These are phyloP conservation scores for Leccinellum albellum DNA, from an alignment of 768 basidiomycete genomes.

Conservation along the genomic window DNA sequence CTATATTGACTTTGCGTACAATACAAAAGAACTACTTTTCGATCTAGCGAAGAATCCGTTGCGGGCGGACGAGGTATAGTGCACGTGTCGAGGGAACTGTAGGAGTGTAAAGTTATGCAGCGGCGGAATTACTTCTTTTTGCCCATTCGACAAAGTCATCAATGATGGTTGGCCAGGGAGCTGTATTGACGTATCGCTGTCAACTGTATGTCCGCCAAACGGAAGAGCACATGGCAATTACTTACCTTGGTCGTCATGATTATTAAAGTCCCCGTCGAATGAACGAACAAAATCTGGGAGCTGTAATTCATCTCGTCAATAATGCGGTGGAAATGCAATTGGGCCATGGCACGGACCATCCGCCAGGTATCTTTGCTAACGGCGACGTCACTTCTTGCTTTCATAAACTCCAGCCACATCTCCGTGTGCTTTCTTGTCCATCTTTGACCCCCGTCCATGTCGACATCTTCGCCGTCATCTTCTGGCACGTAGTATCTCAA, in stretches of 20 bases:
- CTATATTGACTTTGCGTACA: constrained; percentile 8
- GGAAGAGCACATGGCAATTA: constrained; percentile 27
- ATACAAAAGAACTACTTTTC: background rate
- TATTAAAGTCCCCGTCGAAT: constrained; percentile 67
- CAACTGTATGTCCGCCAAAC: background rate
- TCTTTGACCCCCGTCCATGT: constrained; percentile 41
- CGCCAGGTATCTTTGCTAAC: constrained; percentile 87
- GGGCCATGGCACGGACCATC: constrained; percentile 53
- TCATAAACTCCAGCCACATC: constrained; percentile 80
- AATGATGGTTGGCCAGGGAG: constrained; percentile 83
- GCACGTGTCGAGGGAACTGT: background rate
- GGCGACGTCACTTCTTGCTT: constrained; percentile 61
- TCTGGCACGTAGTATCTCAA: constrained; percentile 44
- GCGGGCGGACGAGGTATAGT: constrained; percentile 8
- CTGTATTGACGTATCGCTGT: constrained; percentile 35
- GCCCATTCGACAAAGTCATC: constrained; percentile 80
- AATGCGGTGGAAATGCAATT: background rate
- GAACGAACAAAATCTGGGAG: constrained; percentile 76
- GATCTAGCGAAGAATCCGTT: background rate
- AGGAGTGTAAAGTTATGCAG: background rate
- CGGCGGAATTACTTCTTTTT: constrained; percentile 31
- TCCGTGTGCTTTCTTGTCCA: constrained; percentile 61
- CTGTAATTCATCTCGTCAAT: constrained; percentile 35
- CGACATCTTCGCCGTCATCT: constrained; percentile 47
- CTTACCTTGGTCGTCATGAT: constrained; percentile 77